Base-by-base conservation (phyloP, 169 alveolate species). In the Eimeria zaria region DNA sequence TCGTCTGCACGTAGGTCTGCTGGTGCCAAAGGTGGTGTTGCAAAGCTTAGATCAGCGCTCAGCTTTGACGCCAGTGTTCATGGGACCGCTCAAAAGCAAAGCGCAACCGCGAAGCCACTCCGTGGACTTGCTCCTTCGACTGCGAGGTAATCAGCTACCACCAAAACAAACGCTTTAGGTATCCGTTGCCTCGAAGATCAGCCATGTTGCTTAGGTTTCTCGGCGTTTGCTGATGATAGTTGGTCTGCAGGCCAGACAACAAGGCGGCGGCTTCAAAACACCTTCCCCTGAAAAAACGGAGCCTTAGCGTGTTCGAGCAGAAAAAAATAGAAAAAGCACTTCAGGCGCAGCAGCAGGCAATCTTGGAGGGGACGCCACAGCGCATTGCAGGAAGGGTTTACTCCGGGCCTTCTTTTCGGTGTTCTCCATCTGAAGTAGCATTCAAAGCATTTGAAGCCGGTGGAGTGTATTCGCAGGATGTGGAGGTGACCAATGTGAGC, bases 401-500 rank as follows among this genome's bases (percentile, higher is more conserved):
- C 44, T 41, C 51, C 39, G 96, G 96, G 11, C 96, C 94, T 39
- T 81, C 94, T 11, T 93, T 93, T 51, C 74, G 89, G n/a, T 48
- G 78, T 69, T 39, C 39, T 33, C 96, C 96, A 14, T 69, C 81
- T 12, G 87, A n/a, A 16, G 90, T 93, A 22, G 27, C 39, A 20
- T 93, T 93, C 67, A 89, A 93, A 46, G 91, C 39, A 30, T 93
- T 93, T 67, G 96, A 81, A 36, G 60, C 81, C 27, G 94, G 80
- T 39, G 44, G 78, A 9, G 78, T 71, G 48, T 93, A 93, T 76
- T 64, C 74, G 41, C 64, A 83, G 64, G 64, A 60, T 27, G 88
- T 93, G 39, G 93, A 83, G 60, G 80, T 93, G 55, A 93, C 96
- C 76, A 93, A 93, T 69, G 87, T 93, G 51, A 93, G 96, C 94